A percentile compares a stretch with the other conserved stretches of the same genome.
These are phyloP conservation scores for Microcyclospora pomicola DNA, from an alignment of 2,329 filamentous ascomycete species.

Conservation along the genomic window DNA sequence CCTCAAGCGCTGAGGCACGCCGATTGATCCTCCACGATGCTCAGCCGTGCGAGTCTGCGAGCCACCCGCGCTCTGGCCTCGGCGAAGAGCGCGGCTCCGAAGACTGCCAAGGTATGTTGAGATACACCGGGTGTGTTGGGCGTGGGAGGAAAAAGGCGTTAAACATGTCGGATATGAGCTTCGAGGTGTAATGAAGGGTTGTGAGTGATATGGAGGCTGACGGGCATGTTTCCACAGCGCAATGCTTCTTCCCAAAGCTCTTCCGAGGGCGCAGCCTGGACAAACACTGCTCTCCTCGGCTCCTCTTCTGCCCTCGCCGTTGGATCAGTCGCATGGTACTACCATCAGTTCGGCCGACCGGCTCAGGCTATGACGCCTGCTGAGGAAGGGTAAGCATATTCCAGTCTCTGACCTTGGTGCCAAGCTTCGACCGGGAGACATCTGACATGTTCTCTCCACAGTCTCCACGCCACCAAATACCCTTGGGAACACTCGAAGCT, in stretches of 20 bases:
- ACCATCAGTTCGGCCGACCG: conserved; percentile 82
- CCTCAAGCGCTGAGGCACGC: conserved; percentile 22
- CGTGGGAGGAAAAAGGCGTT: background rate
- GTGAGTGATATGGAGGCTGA: conserved; percentile 7
- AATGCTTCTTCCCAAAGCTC: conserved; percentile 58
- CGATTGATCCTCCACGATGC: conserved; percentile 49
- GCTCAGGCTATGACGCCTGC: conserved; percentile 80
- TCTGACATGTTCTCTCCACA: conserved; percentile 27
- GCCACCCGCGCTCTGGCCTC: conserved; percentile 74
- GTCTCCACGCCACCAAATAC: conserved; percentile 81
- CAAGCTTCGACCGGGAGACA: background rate
- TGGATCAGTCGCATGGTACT: conserved; percentile 92
- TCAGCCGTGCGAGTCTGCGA: conserved; percentile 84
- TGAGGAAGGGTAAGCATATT: conserved; percentile 79
- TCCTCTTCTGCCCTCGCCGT: conserved; percentile 76
- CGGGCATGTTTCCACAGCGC: conserved; percentile 27
- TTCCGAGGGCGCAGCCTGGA: conserved; percentile 57
- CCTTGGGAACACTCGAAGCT: conserved; percentile 91
- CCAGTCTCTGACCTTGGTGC: conserved; percentile 18
- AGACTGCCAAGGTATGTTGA: conserved; percentile 31
- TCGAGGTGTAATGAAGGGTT: background rate
- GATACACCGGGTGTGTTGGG: background rate
- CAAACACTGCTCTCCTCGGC: conserved; percentile 73
- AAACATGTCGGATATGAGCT: background rate
- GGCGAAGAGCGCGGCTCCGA: conserved; percentile 49